A percentile compares a stretch with the other conserved stretches of the same genome.
These are phyloP conservation scores for Clarkia xantiana DNA, from an alignment of 345 rosid species.

Conservation along the genomic window DNA sequence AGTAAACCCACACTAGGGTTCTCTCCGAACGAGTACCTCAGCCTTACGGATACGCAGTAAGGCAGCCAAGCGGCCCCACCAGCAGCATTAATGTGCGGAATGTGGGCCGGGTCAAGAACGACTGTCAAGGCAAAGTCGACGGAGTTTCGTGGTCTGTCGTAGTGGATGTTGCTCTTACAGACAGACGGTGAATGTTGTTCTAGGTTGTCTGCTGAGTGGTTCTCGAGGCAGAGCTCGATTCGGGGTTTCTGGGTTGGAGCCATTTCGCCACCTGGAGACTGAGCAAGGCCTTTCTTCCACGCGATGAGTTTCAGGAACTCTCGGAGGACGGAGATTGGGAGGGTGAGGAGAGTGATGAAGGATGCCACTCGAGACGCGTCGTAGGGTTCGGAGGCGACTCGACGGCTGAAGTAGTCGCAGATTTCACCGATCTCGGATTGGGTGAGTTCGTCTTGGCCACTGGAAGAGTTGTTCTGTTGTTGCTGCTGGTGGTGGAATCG, in stretches of 20 bases:
- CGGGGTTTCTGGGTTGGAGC: constrained; percentile 86
- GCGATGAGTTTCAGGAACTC: constrained; percentile 93
- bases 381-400: constrained; percentile 95
- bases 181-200: constrained; percentile 27
- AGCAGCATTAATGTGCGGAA: constrained; percentile 73
- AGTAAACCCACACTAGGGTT: constrained; percentile 45
- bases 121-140: constrained; percentile 84
- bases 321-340: constrained; percentile 81
- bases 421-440: constrained; percentile 82
- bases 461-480: constrained; percentile 46
- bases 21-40: constrained; percentile 72
- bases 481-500: constrained; percentile 90
- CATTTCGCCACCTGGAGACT: constrained; percentile 65
- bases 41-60: constrained; percentile 77
- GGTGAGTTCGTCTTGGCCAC: constrained; percentile 79
- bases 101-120: constrained; percentile 86
- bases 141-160: constrained; percentile 60
- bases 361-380: constrained; percentile 98
- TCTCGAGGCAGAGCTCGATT: constrained; percentile 85
- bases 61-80: constrained; percentile 99
- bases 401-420: constrained; percentile 95
- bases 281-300: constrained; percentile 88
- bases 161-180: constrained; percentile 81
- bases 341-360: constrained; percentile 92
- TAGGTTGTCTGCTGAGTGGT: constrained; percentile 36